Evolutionary conservation across 148 eudicot species (phyloP).

Genomic region (Rhododendron henanense): DNA sequence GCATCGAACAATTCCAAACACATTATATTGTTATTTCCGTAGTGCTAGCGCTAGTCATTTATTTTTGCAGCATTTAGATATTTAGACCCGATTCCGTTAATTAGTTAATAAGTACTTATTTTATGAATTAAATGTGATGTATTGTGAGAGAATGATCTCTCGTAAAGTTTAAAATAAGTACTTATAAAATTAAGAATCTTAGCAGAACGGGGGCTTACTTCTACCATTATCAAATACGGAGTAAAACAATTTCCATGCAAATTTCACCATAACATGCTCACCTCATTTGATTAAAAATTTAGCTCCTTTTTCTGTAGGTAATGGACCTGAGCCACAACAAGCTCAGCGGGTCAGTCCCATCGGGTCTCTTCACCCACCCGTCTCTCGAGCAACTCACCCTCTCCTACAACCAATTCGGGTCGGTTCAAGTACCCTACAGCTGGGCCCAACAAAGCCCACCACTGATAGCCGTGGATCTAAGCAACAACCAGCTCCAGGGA

Average conservation of each 20-base stretch:
- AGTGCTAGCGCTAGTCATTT: neutral
- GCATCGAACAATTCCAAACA: too few relatives aligned
- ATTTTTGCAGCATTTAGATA: neutral
- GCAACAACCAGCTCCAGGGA: conserved; percentile 60
- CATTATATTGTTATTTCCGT: too few relatives aligned
- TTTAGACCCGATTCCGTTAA: neutral
- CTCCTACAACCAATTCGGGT: conserved; percentile 30
- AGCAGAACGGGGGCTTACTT: too few relatives aligned
- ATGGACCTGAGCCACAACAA: conserved; percentile 72
- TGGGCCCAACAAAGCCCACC: conserved; percentile 32
- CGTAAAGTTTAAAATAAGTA: too few relatives aligned
- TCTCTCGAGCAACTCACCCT: conserved; percentile 63
- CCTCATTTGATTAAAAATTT: neutral
- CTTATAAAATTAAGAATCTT: too few relatives aligned
- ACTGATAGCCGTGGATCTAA: conserved; percentile 67
- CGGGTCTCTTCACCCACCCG: conserved; percentile 60
- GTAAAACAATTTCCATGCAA: neutral
- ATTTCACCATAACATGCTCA: neutral
- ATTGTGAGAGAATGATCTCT: too few relatives aligned
- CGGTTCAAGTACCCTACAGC: conserved; percentile 25
- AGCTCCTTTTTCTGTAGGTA: conserved; percentile 42
- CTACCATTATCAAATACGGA: too few relatives aligned
- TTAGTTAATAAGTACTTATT: too few relatives aligned
- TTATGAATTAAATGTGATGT: too few relatives aligned
- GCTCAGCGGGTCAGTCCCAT: conserved; percentile 53